Percentiles rank a stretch among this genome's conserved stretches.
These are phyloP conservation scores for Dioscorea alata DNA, from an alignment of 106 monocot species.

Conservation along the genomic window DNA sequence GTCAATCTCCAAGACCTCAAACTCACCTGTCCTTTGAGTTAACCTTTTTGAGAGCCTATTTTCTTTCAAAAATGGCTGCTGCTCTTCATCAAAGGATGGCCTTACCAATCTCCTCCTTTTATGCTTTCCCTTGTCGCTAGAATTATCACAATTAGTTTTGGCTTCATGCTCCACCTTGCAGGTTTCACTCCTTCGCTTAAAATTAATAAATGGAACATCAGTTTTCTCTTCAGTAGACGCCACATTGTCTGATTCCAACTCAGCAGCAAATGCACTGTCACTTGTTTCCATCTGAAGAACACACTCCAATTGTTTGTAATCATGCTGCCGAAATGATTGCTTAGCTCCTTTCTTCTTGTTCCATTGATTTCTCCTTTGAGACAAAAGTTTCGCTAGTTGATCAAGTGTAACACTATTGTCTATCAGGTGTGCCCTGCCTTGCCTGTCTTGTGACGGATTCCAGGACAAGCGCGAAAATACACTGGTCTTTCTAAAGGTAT, in stretches of 20 bases:
- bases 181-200: constrained; percentile 21
- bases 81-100: constrained; percentile 10
- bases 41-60: background rate
- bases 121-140: background rate
- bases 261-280: background rate
- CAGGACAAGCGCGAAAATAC: constrained; percentile 24
- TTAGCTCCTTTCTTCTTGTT: background rate
- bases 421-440: background rate
- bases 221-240: background rate
- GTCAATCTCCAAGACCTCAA: background rate
- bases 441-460: background rate
- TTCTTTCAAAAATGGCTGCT: background rate
- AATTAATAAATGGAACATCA: constrained; percentile 9
- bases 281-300: background rate
- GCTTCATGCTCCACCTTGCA: background rate
- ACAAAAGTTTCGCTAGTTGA: constrained; percentile 4
- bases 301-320: background rate
- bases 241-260: background rate
- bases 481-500: background rate
- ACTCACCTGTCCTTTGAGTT: background rate
- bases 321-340: background rate
- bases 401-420: background rate
- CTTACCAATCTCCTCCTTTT: constrained; percentile 22
- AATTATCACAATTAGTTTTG: background rate
- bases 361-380: constrained; percentile 7